A percentile compares a stretch with the other conserved stretches of the same genome.
Evolutionary conservation across 257 asterid species (phyloP).

Genomic region (Ilex aquifolium): DNA sequence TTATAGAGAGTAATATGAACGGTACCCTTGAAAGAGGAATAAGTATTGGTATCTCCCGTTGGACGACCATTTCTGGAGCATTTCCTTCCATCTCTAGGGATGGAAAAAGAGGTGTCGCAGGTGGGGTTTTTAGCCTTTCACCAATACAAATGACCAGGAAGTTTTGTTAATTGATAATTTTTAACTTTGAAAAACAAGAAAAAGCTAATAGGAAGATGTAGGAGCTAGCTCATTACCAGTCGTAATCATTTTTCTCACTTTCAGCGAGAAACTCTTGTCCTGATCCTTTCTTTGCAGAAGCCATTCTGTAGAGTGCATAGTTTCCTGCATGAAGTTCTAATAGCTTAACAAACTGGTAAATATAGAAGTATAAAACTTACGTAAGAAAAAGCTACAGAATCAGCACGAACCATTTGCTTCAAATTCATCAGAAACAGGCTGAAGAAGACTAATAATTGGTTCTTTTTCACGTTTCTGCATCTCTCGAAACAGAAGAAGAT

Average conservation of each 20-base stretch:
- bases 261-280: constrained; percentile 33
- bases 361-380: background rate
- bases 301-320: constrained; percentile 41
- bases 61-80: constrained; percentile 41
- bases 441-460: constrained; percentile 47
- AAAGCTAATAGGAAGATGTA: background rate
- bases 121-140: constrained; percentile 79
- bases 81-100: constrained; percentile 78
- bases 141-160: background rate
- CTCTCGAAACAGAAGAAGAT: constrained; percentile 58
- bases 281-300: constrained; percentile 39
- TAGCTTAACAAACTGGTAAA: background rate
- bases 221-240: constrained; percentile 38
- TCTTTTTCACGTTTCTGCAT: constrained; percentile 52
- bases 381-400: background rate
- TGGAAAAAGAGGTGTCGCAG: constrained; percentile 79
- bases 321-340: constrained; percentile 35
- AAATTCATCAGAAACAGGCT: constrained; percentile 60
- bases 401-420: constrained; percentile 42
- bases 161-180: too few relatives aligned
- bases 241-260: constrained; percentile 59
- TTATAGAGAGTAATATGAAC: background rate
- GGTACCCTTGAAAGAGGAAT: constrained; percentile 65
- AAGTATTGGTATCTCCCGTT: constrained; percentile 53
- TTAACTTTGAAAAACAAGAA: background rate